Evolutionary conservation across 352 stramenopile species (phyloP).

Genomic region (Phytophthora pisi): DNA sequence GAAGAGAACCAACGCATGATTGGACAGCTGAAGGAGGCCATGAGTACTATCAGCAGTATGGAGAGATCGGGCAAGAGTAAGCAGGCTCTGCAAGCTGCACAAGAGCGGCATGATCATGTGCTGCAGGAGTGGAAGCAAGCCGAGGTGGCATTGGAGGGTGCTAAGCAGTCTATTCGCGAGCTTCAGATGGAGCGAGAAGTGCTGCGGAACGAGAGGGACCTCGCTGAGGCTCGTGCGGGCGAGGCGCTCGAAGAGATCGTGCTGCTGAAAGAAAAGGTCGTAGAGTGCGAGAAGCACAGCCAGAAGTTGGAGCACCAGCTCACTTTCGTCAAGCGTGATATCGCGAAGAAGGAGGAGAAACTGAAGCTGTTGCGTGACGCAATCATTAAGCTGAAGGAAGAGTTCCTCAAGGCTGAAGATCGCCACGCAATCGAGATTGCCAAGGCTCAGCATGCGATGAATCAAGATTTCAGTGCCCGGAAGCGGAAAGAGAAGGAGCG

Average conservation of each 20-base stretch:
- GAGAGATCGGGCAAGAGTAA: constrained; percentile 63
- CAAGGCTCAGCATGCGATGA: constrained; percentile 56
- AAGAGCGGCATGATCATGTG: constrained; percentile 68
- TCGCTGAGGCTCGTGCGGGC: constrained; percentile 77
- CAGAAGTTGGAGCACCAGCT: constrained; percentile 61
- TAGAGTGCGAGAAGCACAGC: constrained; percentile 40
- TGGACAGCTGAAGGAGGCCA: constrained; percentile 68
- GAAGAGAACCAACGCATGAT: constrained; percentile 85
- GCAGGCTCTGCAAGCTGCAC: constrained; percentile 61
- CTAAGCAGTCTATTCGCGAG: constrained; percentile 59
- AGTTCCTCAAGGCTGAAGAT: constrained; percentile 89
- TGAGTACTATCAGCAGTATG: constrained; percentile 66
- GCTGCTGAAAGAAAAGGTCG: constrained; percentile 50
- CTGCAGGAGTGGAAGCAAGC: constrained; percentile 80
- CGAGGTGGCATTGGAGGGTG: constrained; percentile 56
- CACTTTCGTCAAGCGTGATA: constrained; percentile 42
- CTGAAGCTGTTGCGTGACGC: constrained; percentile 74
- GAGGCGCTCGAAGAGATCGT: constrained; percentile 88
- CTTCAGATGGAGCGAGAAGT: constrained; percentile 62
- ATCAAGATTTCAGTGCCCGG: constrained; percentile 33
- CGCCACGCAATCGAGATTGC: constrained; percentile 73
- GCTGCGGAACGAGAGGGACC: constrained; percentile 63
- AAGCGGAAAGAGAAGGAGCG: constrained; percentile 49
- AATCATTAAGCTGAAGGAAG: constrained; percentile 89
- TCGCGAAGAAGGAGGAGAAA: constrained; percentile 64